Evolutionary conservation across 495 filamentous ascomycete genomes (phyloP).

Genomic region (Aspergillus taichungensis): DNA sequence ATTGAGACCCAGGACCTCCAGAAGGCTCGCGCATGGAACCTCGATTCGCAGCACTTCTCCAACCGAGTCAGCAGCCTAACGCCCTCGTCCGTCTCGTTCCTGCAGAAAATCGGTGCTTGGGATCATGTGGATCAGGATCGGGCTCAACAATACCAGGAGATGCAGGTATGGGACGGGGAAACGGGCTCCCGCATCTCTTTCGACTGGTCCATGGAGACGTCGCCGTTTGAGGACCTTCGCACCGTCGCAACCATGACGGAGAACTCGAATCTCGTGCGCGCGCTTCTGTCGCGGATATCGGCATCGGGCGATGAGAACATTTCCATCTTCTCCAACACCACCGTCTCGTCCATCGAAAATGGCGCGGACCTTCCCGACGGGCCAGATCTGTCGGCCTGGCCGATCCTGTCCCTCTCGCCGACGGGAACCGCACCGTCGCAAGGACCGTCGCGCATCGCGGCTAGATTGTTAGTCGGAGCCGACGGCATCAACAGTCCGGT

Average conservation of each 20-base stretch:
- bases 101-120: slow-evolving; percentile 81
- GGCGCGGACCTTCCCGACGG: slow-evolving; percentile 56
- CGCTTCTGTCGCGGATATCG: slow-evolving; percentile 59
- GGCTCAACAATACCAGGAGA: slow-evolving; percentile 82
- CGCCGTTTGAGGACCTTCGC: slow-evolving; percentile 35
- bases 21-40: slow-evolving; percentile 53
- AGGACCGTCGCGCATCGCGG: slow-evolving; percentile 47
- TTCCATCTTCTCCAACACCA: slow-evolving; percentile 62
- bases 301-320: slow-evolving; percentile 54
- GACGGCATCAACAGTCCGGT: slow-evolving; percentile 95
- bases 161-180: slow-evolving; percentile 96
- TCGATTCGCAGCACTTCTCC: slow-evolving; percentile 64
- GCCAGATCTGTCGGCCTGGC: slow-evolving; percentile 77
- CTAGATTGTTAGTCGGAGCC: slow-evolving; percentile 82
- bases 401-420: slow-evolving; percentile 59
- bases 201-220: slow-evolving; percentile 53
- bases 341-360: slow-evolving; percentile 66
- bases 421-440: slow-evolving; percentile 18
- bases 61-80: slow-evolving; percentile 94
- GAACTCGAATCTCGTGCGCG: slow-evolving; percentile 79
- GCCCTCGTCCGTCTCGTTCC: slow-evolving; percentile 64
- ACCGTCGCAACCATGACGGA: slow-evolving; percentile 95
- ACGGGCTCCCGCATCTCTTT: slow-evolving; percentile 82
- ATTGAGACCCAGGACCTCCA: slow-evolving; percentile 79
- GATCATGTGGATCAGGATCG: slow-evolving; percentile 56